Conservation (phyloP, 371 early-diverging fungal genomes). For the Thermomucor indicae-seudaticae region DNA sequence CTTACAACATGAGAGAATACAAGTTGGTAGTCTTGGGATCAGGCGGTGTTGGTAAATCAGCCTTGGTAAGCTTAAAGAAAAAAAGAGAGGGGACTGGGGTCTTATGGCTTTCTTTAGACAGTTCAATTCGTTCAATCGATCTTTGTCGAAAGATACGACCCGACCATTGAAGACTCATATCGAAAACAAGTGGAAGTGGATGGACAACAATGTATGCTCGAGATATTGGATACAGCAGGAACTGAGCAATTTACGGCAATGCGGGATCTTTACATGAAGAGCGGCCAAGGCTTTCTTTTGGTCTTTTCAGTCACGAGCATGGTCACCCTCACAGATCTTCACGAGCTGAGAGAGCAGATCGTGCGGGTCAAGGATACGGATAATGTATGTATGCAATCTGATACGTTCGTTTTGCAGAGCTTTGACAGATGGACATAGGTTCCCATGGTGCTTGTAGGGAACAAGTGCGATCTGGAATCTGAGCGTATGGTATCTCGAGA, state of each 20-base stretch:
- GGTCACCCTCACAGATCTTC: conserved; percentile 78
- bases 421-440: conserved; percentile 44
- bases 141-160: conserved; percentile 61
- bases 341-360: conserved; percentile 78
- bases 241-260: conserved; percentile 90
- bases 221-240: conserved; percentile 88
- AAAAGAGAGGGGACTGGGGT: neutral
- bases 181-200: conserved; percentile 88
- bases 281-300: conserved; percentile 85
- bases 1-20: conserved; percentile 83
- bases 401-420: neutral
- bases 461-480: conserved; percentile 82
- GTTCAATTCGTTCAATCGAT: conserved; percentile 14
- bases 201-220: conserved; percentile 83
- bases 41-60: conserved; percentile 91
- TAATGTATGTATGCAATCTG: conserved; percentile 35
- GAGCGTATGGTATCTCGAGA: conserved; percentile 77
- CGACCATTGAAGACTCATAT: conserved; percentile 91
- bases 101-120: neutral
- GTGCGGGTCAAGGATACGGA: conserved; percentile 79
- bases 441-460: conserved; percentile 83
- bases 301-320: conserved; percentile 85
- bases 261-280: conserved; percentile 93
- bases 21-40: conserved; percentile 88
- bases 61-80: conserved; percentile 58